phyloP scores from a whole-genome alignment of 169 alveolate species.

The Theileria luwenshuni region DNA sequence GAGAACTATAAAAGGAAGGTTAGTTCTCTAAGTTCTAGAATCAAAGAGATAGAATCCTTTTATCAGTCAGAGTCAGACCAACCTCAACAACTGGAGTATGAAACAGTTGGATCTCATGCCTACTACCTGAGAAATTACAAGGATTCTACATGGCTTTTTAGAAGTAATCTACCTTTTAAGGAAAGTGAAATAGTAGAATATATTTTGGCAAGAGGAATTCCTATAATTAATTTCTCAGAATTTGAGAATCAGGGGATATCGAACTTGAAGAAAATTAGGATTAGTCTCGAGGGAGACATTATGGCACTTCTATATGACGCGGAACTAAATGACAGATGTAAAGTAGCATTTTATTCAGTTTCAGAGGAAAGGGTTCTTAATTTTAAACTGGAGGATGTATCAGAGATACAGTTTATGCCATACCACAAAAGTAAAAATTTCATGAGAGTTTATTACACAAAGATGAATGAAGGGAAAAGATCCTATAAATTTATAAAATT shows the following conservation, averaged over 20 bases:
- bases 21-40: background rate
- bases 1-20: slow-evolving; percentile 16
- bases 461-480: slow-evolving; percentile 26
- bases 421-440: slow-evolving; percentile 1
- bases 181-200: background rate
- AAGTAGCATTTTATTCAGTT: slow-evolving; percentile 13
- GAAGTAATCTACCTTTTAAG: background rate
- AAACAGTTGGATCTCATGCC: slow-evolving; percentile 18
- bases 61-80: background rate
- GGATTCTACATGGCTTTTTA: background rate
- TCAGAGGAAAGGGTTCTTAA: background rate
- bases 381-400: slow-evolving; percentile 8
- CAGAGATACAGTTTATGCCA: slow-evolving; percentile 49
- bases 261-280: slow-evolving; percentile 20
- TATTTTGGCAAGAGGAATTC: background rate
- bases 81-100: slow-evolving; percentile 12
- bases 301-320: slow-evolving; percentile 20
- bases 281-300: slow-evolving; percentile 1
- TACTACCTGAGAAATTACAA: slow-evolving; percentile 8
- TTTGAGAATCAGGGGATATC: background rate
- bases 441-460: slow-evolving; percentile 39
- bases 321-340: background rate
- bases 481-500: slow-evolving; percentile 26
- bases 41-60: background rate
- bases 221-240: slow-evolving; percentile 10